Conservation (phyloP, 805 yeast species). For the Saccharomycopsis sp. region DNA sequence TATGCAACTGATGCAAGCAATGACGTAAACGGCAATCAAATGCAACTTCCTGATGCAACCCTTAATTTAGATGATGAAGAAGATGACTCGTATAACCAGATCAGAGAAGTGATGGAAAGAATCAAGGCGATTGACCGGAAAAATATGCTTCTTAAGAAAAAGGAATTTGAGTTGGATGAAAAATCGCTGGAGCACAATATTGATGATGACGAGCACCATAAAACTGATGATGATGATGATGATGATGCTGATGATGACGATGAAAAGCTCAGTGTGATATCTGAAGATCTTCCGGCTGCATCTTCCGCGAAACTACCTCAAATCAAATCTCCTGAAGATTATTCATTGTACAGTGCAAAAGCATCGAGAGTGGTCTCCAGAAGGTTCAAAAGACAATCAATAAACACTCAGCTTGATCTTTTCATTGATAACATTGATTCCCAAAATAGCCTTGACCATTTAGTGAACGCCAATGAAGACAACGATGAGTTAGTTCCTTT, state of each 20-base stretch:
- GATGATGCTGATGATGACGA: too few relatives aligned
- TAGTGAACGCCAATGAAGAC: not conserved
- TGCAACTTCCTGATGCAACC: not conserved
- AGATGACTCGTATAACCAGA: constrained; percentile 3
- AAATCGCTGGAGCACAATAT: too few relatives aligned
- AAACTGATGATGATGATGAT: too few relatives aligned
- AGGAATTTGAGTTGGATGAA: too few relatives aligned
- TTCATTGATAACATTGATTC: constrained; percentile 16
- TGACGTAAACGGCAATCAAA: not conserved
- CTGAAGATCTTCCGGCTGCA: not conserved
- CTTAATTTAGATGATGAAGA: constrained; percentile 13
- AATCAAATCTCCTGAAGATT: not conserved
- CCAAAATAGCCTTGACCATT: constrained; percentile 1
- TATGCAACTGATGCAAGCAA: not conserved
- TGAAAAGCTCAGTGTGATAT: too few relatives aligned
- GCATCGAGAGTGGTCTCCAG: constrained; percentile 11
- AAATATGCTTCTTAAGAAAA: not conserved
- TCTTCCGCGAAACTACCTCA: not conserved
- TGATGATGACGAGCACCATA: not conserved
- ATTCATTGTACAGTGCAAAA: not conserved
- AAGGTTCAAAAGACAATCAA: constrained; percentile 10
- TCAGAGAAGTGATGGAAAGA: constrained; percentile 8
- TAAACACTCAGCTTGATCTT: constrained; percentile 16
- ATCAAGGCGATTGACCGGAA: constrained; percentile 10
- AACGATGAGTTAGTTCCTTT: constrained; percentile 8